Conservation (phyloP, 139 green algal species). For the Edaphochlamys debaryana region DNA sequence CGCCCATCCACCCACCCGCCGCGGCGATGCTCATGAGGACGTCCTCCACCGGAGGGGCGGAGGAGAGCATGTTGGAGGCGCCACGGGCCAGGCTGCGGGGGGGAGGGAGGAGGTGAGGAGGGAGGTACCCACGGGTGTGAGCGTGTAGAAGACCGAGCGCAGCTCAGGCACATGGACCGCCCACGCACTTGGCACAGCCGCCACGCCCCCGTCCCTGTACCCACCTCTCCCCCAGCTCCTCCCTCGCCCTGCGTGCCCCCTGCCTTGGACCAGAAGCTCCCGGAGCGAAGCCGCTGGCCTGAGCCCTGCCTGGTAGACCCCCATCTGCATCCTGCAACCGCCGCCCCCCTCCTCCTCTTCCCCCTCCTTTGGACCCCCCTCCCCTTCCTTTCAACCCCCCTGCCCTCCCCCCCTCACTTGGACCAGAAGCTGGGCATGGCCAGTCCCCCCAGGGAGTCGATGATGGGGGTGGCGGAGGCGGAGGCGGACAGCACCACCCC, state of each 20-base stretch:
- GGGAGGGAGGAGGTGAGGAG: not conserved
- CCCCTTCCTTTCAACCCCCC: no score
- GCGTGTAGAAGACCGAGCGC: not conserved
- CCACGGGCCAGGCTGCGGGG: constrained; percentile 13
- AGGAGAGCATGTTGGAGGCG: constrained; percentile 9
- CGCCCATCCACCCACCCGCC: not conserved
- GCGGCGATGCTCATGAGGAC: constrained; percentile 13
- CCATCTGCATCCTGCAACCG: no score
- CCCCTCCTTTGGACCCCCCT: no score
- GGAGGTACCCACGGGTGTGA: not conserved
- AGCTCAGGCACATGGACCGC: not conserved
- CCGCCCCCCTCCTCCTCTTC: no score
- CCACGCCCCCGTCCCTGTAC: not conserved
- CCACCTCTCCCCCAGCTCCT: no score
- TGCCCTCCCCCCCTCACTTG: constrained; percentile 1
- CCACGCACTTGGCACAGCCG: not conserved
- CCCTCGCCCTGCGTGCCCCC: no score
- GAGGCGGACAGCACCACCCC: constrained; percentile 3
- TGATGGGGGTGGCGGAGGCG: constrained; percentile 14
- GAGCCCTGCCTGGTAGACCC: no score
- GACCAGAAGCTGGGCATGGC: constrained; percentile 18
- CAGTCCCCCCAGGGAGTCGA: constrained; percentile 12
- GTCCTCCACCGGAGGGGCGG: constrained; percentile 19
- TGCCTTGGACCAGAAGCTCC: no score
- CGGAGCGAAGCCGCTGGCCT: no score